Base-by-base conservation (phyloP, 2,329 filamentous ascomycete species). In the Sporothrix inflata region DNA sequence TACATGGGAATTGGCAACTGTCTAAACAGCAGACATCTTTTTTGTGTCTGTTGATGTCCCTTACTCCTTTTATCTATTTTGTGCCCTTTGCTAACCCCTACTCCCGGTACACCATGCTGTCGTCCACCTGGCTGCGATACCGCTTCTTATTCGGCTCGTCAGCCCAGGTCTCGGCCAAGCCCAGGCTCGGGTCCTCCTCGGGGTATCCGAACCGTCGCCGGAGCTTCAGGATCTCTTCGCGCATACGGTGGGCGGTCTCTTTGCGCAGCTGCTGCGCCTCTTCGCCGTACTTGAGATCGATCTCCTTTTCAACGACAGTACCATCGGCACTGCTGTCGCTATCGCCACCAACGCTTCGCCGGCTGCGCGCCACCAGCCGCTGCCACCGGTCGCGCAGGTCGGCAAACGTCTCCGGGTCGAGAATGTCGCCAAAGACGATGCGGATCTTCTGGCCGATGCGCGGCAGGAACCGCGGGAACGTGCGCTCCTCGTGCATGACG, bases 401-500 rank as follows among this genome's bases (percentile, higher is more conserved):
- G 4, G 92, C 93, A 83, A 98, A 97, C 21, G 83, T 84, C 72
- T 96, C 92, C 0, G 87, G 85, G 77, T 97, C 91, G 0, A 97
- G 85, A 19, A 88, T 88, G 72, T 95, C 90, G 27, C 96, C 96
- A 80, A 97, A 94, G 1, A 90, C 90, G 68, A 97, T 85, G 65
- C 85, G 88, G 68, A 97, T 85, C 7, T 85, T 86, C 76, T 93
- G 91, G 69, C 91, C 90, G 12, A 89, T 82, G 3, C 95, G 88
- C 0, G 96, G 96, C 16, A 97, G 77, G 78, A 93, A 96, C 14
- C 93, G 89, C 0, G 95, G 96, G 77, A 90, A 97, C 1, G 82
- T 83, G 61, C 96, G 88, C 72, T 90, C 87, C 81, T 98, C 95
- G 77, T 93, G 88, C 95, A 98, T 98, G 76, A 97, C 86, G 73